phyloP scores from a whole-genome alignment of 805 yeast genomes.

The Sugiyamaella mastotermitis region DNA sequence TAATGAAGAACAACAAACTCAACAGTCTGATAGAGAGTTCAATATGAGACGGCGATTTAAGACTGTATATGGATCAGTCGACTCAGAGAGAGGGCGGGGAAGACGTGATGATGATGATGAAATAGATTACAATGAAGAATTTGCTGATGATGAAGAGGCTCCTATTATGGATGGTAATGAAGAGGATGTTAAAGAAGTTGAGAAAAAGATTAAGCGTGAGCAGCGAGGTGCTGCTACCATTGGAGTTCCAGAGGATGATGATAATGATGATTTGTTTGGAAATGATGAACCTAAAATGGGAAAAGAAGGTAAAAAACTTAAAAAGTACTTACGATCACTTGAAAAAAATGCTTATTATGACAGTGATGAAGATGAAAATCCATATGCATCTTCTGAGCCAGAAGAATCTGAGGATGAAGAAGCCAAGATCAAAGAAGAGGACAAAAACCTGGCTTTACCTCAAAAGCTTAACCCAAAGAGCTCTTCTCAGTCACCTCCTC shows the following conservation, averaged over 20 bases:
- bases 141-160: constrained; percentile 55
- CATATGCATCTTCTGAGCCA: neutral
- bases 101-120: constrained; percentile 26
- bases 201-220: constrained; percentile 39
- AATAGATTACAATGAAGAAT: constrained; percentile 2
- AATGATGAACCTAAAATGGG: constrained; percentile 81
- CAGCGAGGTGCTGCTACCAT: constrained; percentile 62
- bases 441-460: too few relatives aligned
- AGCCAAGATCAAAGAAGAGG: constrained; percentile 8
- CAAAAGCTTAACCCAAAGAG: constrained; percentile 12
- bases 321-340: constrained; percentile 75
- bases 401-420: constrained; percentile 25
- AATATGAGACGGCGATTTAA: constrained; percentile 39
- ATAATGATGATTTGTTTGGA: constrained; percentile 37
- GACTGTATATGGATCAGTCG: constrained; percentile 42
- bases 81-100: constrained; percentile 34
- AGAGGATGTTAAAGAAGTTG: constrained; percentile 88
- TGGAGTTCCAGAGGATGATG: constrained; percentile 50
- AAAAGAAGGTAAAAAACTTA: constrained; percentile 81
- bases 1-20: constrained; percentile 42
- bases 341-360: constrained; percentile 59
- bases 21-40: constrained; percentile 36
- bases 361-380: neutral
- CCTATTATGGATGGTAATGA: constrained; percentile 95
- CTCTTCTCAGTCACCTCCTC: constrained; percentile 12